These are phyloP conservation scores for Heterobasidion annosum DNA, from an alignment of 1,284 basidiomycete genomes.

Conservation along the genomic window DNA sequence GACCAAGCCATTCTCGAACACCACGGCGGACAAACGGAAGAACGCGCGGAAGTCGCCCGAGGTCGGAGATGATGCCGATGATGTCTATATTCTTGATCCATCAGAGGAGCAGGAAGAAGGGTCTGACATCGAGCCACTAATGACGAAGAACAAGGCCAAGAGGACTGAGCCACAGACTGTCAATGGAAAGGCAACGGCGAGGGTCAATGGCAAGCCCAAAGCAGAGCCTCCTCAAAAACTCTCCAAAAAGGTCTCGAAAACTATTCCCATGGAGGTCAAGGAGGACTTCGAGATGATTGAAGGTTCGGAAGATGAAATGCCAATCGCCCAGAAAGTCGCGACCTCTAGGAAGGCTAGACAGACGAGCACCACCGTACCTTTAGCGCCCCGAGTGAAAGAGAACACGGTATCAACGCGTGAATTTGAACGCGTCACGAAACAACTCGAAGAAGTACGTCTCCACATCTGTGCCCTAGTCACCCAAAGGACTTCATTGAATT, in stretches of 20 bases:
- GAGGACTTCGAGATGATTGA: conserved; percentile 2
- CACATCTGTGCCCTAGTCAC: neutral
- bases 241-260: neutral
- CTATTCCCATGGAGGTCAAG: conserved; percentile 1
- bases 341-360: neutral
- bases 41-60: neutral
- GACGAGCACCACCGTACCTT: conserved; percentile 4
- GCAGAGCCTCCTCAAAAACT: conserved; percentile 8
- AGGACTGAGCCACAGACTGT: neutral
- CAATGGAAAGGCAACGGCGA: conserved; percentile 10
- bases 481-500: no score
- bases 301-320: conserved; percentile 9
- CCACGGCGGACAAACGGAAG: neutral
- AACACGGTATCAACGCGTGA: conserved; percentile 11
- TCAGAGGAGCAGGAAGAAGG: neutral
- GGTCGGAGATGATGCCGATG: neutral
- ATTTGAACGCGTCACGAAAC: conserved; percentile 13
- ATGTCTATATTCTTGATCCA: neutral
- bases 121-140: conserved; percentile 4
- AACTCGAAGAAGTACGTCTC: conserved; percentile 15
- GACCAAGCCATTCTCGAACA: neutral
- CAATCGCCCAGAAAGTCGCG: conserved; percentile 2
- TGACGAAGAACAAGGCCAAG: conserved; percentile 11
- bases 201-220: conserved; percentile 18
- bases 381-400: conserved; percentile 6